A percentile compares a stretch with the other conserved stretches of the same genome.
Evolutionary conservation across 495 filamentous ascomycete species (phyloP).

Genomic region (Penicillium malachiteum): DNA sequence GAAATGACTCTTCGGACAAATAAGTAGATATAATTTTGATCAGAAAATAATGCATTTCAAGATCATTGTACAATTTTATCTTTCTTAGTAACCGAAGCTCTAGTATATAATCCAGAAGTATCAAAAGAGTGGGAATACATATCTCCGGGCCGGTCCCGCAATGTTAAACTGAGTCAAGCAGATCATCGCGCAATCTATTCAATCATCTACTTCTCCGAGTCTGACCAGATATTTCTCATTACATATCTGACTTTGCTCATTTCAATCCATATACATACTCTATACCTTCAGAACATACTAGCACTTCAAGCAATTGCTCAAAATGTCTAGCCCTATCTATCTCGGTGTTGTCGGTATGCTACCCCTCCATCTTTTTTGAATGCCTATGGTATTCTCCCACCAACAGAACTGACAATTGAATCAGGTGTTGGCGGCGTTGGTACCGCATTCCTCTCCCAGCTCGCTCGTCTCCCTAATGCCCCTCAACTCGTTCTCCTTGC

Average conservation of each 20-base stretch:
- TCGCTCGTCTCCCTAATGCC: slow-evolving; percentile 59
- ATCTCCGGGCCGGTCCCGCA: background rate
- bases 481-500: slow-evolving; percentile 77
- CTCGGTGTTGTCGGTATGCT: slow-evolving; percentile 47
- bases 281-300: background rate
- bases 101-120: too few relatives aligned
- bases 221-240: background rate
- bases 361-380: slow-evolving; percentile 5
- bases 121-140: background rate
- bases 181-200: slow-evolving; percentile 2
- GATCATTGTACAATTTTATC: too few relatives aligned
- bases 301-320: slow-evolving; percentile 10
- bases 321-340: slow-evolving; percentile 47
- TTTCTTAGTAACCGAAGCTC: too few relatives aligned
- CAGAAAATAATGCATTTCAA: too few relatives aligned
- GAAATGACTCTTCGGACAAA: too few relatives aligned
- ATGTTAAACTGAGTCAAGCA: background rate
- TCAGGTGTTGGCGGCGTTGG: slow-evolving; percentile 91
- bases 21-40: too few relatives aligned
- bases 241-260: background rate
- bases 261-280: background rate
- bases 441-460: slow-evolving; percentile 82
- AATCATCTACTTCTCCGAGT: background rate
- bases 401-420: background rate
- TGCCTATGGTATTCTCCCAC: background rate